Base-by-base conservation (phyloP, 805 yeast genomes). In the Ogataea sp. region DNA sequence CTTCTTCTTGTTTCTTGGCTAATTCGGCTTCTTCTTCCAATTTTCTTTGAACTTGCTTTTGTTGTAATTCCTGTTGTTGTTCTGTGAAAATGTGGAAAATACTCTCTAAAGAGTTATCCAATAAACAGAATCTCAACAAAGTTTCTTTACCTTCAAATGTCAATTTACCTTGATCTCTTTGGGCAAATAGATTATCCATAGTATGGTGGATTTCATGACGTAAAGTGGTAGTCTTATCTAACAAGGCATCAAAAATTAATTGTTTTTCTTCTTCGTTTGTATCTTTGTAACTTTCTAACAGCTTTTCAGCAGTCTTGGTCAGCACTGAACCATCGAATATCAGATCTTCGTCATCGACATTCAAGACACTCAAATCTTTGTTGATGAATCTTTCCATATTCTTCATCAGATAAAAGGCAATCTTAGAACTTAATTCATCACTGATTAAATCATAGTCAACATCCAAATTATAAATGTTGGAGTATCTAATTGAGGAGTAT, bases 301-400 rank as follows among this genome's bases (percentile, higher is more conserved):
- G 58, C 43, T 75, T 73, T 44, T 79, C 87, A 0, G 89, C 90
- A 2, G 86, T 73, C 55, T 80, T 81, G 50, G 86, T 79, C 36
- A 83, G 66, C 41, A 83, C 62, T 0, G 87, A 72, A 6, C 90
- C 93, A 60, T 83, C 90, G 55, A 79, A 81, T 56, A 83, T 69
- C 36, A 83, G 64, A 46, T 83, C 90, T 54, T 72, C 83, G 26
- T 61, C 59, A 27, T 48, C 48, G 4, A 25, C 36, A 33, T 16
- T 25, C 4, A 25, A 23, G 9, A 29, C 6, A 31, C 51, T 46
- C 20, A 46, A 44, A 10, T 42, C 39, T 33, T 55, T 51, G 45
- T 61, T 67, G 48, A 72, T 55, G 20, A 62, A 61, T 26, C 55
- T 58, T 48, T 73, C 78, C 74, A 75, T 69, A 50, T 75, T 75